phyloP scores from a whole-genome alignment of 2,329 filamentous ascomycete genomes.

The Curvularia lunata region DNA sequence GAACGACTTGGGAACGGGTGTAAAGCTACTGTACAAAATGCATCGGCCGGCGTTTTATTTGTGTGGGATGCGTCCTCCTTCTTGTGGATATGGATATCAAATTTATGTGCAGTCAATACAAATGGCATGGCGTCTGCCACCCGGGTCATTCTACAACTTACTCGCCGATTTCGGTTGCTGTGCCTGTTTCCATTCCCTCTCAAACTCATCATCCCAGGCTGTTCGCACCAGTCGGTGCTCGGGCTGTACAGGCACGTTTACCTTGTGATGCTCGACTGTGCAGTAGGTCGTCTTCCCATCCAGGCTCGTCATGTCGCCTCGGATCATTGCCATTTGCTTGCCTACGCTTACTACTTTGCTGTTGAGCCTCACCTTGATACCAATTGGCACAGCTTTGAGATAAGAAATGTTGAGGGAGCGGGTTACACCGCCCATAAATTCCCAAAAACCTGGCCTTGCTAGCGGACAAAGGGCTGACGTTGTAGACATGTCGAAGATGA shows the following conservation, averaged over 20 bases:
- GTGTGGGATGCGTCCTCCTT: neutral
- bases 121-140: neutral
- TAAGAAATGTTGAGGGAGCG: conserved; percentile 60
- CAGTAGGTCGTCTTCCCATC: conserved; percentile 58
- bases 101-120: neutral
- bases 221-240: conserved; percentile 51
- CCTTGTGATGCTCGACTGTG: conserved; percentile 62
- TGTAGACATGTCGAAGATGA: conserved; percentile 54
- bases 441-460: conserved; percentile 58
- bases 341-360: conserved; percentile 56
- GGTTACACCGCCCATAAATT: conserved; percentile 61
- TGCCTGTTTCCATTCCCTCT: conserved; percentile 32
- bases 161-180: conserved; percentile 19
- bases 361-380: conserved; percentile 53
- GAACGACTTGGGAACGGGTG: neutral
- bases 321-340: conserved; percentile 60
- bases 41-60: neutral
- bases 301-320: conserved; percentile 57
- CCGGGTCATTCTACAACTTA: conserved; percentile 23
- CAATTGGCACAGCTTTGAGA: conserved; percentile 57
- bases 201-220: conserved; percentile 55
- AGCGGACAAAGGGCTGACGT: conserved; percentile 58
- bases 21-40: conserved; percentile 20
- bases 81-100: neutral
- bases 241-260: conserved; percentile 51